Evolutionary conservation across 495 filamentous ascomycete genomes (phyloP).

Genomic region (Apodospora peruviana): DNA sequence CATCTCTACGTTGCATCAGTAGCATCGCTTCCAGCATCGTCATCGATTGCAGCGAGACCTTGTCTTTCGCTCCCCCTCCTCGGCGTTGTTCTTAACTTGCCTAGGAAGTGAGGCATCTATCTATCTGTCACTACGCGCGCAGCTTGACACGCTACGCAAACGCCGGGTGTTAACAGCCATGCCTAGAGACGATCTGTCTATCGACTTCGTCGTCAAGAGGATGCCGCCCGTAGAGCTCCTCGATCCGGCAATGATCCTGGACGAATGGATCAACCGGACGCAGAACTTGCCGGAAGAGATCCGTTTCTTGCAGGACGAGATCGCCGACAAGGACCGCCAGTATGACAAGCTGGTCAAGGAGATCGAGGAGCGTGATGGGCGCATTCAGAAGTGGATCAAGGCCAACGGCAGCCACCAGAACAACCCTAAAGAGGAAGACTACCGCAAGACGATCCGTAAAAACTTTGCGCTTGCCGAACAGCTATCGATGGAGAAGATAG

Average conservation of each 20-base stretch:
- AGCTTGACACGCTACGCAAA: no score
- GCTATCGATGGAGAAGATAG: slow-evolving; percentile 83
- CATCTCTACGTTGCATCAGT: not conserved
- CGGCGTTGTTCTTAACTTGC: not conserved
- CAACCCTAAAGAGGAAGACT: slow-evolving; percentile 82
- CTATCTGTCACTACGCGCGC: slow-evolving; percentile 2
- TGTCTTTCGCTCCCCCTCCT: not conserved
- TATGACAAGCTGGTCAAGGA: slow-evolving; percentile 67
- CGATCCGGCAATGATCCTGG: slow-evolving; percentile 84
- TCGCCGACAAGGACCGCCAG: slow-evolving; percentile 78
- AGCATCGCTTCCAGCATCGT: not conserved
- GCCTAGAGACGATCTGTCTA: slow-evolving; percentile 59
- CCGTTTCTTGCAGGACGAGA: slow-evolving; percentile 88
- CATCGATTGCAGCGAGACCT: not conserved
- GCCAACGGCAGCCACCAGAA: slow-evolving; percentile 69
- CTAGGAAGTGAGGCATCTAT: not conserved
- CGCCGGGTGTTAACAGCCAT: slow-evolving; percentile 42
- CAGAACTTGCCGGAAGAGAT: slow-evolving; percentile 91
- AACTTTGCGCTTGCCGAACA: slow-evolving; percentile 65
- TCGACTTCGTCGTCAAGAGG: slow-evolving; percentile 51
- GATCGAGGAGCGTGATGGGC: slow-evolving; percentile 72
- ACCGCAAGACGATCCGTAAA: slow-evolving; percentile 62
- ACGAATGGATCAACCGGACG: slow-evolving; percentile 81
- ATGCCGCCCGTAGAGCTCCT: slow-evolving; percentile 47
- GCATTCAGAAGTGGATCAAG: slow-evolving; percentile 88